Base-by-base conservation (phyloP, 768 basidiomycete genomes). In the Tulasnella sp. region DNA sequence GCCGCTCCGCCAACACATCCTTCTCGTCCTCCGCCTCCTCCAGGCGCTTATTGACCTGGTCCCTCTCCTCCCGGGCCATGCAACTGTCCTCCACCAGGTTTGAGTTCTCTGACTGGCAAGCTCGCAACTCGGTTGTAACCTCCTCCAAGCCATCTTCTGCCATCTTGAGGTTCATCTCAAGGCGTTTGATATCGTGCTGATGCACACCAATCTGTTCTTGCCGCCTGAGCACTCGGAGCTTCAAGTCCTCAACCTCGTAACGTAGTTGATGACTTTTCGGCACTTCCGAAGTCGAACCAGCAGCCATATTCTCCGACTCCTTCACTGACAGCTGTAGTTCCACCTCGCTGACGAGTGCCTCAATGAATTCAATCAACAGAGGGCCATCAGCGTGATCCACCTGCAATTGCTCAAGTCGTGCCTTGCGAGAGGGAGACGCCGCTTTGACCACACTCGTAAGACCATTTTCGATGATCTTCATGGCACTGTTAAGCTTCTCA, bases 51-150 rank as follows among this genome's bases (percentile, higher is more conserved):
- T 82, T 67, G 3, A 86, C 84, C 24, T 76, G 75, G 68, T 91
- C 84, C 34, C 88, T 75, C 21, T 83, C 79, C 56, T 83, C 83
- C 54, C 88, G 75, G 1, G 85, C 86, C 56, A 83, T 81, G 3
- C 83, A 82, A 65, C 88, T 90, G 66, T 91, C 88, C 62, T 89
- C 87, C 0, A 90, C 79, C 84, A 91, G 87, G 1, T 85, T 82
- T 58, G 80, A 80, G 68, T 84, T 87, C 73, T 88, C 79, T 3
- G 80, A 76, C 21, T 71, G 74, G 60, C 82, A 72, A 61, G 78
- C 77, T 65, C 87, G 87, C 59, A 87, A 68, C 64, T 91, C 88
- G 17, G 67, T 69, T 2, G 77, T 82, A 78, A 87, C 78, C 72
- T 90, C 88, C 2, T 67, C 69, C 41, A 88, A 69, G 5, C 85